Evolutionary conservation across 1,284 basidiomycete species (phyloP).

Genomic region (Tilletia caries): DNA sequence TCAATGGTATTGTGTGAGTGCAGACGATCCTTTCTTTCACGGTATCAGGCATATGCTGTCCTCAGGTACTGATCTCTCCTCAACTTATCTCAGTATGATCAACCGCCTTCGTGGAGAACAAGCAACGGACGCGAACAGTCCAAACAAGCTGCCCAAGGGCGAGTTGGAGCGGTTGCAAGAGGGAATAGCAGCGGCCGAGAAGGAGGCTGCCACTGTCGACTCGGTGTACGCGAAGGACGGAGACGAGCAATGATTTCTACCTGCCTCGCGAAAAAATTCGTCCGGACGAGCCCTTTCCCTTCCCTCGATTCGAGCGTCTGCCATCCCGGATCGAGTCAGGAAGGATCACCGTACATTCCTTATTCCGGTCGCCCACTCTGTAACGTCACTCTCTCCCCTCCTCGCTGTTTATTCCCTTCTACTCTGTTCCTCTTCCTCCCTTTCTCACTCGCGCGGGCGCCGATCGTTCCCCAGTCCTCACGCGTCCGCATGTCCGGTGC

Average conservation of each 20-base stretch:
- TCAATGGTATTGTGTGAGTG: conserved; percentile 46
- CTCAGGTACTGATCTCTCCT: not conserved
- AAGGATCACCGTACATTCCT: no score
- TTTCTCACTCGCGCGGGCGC: no score
- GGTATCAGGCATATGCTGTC: no score
- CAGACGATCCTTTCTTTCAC: not conserved
- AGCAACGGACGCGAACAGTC: not conserved
- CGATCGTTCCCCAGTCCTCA: no score
- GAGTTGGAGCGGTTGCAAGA: conserved; percentile 20
- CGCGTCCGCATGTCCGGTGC: no score
- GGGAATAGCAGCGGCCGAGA: conserved; percentile 14
- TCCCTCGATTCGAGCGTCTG: not conserved
- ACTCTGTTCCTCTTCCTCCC: not conserved
- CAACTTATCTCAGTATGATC: conserved; percentile 18
- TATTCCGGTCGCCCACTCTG: not conserved
- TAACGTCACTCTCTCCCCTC: not conserved
- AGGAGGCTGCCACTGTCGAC: not conserved
- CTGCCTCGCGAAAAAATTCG: not conserved
- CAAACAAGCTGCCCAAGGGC: conserved; percentile 15
- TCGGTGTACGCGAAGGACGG: not conserved
- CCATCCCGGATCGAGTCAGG: no score
- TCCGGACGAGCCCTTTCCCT: not conserved
- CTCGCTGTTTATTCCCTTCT: not conserved
- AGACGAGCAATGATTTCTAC: not conserved
- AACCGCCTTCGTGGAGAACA: conserved; percentile 22